Evolutionary conservation across 176 grass and related monocot genomes (phyloP), one percentile per base, ranked within the genome.

Genomic region (Rhipidocladum racemiflorum): DNA sequence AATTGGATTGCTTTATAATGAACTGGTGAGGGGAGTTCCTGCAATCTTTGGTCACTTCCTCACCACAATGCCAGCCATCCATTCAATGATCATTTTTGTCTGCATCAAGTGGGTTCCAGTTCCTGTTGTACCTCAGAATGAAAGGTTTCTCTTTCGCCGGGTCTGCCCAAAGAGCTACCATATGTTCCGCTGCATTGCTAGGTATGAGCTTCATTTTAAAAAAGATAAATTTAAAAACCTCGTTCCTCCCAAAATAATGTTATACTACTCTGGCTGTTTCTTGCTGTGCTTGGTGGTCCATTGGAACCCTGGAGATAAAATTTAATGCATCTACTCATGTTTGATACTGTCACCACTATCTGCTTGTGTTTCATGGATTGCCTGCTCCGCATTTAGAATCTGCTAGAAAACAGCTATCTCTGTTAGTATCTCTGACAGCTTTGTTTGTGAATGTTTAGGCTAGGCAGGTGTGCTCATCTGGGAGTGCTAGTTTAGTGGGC

Each of bases 81-180:
- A 99, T 83, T 99, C 96, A 14, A 95, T 95, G 92, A 70, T 99
- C 45, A 99, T 99, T 84, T 99, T 99, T 90, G 96, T 99, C 39
- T 99, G 96, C 73, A 95, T 99, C 84, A 99, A 99, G 75, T 99
- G 92, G 82, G 91, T 99, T 63, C 91, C 96, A 68, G 91, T 99
- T 81, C 93, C 96, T 60, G 90, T 93, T 21, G 96, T 95, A 57
- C 96, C 96, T 68, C 96, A 99, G 86, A 90, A 77, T 82, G 96
- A 99, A 83, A 90, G 96, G 79, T 99, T 99, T 78, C 89, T 99
- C 72, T 99, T 99, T 82, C 89, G 93, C 54, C 87, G 91, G 56
- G 96, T 99, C 64, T 92, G 93, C 79, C 89, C 96, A 43, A 95
- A 95, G 87, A 91, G 81, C 69, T 99, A 95, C 60, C 91, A 95